phyloP scores from a whole-genome alignment of 148 eudicot species.

The Persicaria maculosa region DNA sequence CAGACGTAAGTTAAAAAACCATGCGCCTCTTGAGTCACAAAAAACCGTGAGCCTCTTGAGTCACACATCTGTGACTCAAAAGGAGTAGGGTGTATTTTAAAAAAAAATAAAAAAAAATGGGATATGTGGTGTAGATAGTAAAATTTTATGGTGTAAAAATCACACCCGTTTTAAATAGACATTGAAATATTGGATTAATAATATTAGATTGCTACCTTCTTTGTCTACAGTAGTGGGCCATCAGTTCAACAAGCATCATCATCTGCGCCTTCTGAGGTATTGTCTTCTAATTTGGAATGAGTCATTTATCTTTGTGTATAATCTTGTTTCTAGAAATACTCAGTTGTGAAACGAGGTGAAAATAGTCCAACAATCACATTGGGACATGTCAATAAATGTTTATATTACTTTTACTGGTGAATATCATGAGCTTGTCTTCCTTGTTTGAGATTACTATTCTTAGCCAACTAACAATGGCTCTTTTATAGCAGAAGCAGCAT shows the following conservation, averaged over 20 bases:
- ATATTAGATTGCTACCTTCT: neutral
- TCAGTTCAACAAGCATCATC: conserved; percentile 47
- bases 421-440: neutral
- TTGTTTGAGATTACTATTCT: neutral
- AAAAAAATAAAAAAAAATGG: too few relatives aligned
- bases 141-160: too few relatives aligned
- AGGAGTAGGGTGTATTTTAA: too few relatives aligned
- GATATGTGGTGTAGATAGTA: too few relatives aligned
- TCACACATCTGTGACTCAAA: too few relatives aligned
- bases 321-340: neutral
- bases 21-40: too few relatives aligned
- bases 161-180: neutral
- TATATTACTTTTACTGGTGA: neutral
- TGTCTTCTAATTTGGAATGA: conserved; percentile 9
- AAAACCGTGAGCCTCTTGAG: too few relatives aligned
- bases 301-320: neutral
- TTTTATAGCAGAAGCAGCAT: conserved; percentile 39
- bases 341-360: neutral
- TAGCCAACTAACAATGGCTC: neutral
- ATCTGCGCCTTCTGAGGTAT: conserved; percentile 59
- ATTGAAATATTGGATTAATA: neutral
- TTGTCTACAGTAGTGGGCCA: conserved; percentile 37
- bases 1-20: too few relatives aligned
- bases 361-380: neutral
- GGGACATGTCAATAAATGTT: neutral